Evolutionary conservation across 306 rosid genomes (phyloP).

Genomic region (Quercus engelmannii): DNA sequence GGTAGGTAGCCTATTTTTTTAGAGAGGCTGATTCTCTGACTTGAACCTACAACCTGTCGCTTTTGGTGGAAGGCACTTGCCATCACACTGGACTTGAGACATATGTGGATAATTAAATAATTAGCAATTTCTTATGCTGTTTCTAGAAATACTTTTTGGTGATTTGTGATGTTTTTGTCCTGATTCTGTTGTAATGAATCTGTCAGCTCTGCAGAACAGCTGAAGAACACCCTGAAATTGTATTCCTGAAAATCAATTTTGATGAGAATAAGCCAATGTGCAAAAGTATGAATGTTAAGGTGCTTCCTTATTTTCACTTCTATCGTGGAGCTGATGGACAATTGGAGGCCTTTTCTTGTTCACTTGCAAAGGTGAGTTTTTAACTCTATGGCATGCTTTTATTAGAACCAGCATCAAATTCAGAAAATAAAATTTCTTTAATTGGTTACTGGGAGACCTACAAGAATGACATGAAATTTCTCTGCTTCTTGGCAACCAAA

Average conservation of each 20-base stretch:
- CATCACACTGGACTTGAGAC: not conserved
- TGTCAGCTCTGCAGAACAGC: constrained; percentile 94
- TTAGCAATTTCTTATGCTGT: constrained; percentile 1
- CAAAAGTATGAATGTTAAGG: constrained; percentile 90
- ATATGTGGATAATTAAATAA: not conserved
- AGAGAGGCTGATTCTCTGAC: no score
- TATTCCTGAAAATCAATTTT: constrained; percentile 88
- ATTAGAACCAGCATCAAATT: constrained; percentile 3
- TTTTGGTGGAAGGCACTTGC: no score
- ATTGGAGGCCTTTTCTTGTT: constrained; percentile 91
- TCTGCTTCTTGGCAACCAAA: not conserved
- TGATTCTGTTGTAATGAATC: constrained; percentile 24
- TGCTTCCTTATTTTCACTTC: constrained; percentile 95
- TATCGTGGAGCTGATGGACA: constrained; percentile 96
- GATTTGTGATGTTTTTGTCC: not conserved
- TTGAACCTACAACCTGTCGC: no score
- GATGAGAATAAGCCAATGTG: constrained; percentile 99
- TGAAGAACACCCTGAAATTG: constrained; percentile 82
- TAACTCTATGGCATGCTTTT: constrained; percentile 7
- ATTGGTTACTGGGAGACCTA: not conserved
- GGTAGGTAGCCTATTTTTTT: no score
- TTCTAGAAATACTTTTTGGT: constrained; percentile 1
- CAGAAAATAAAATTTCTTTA: not conserved
- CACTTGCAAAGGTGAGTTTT: constrained; percentile 86
- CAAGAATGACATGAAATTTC: not conserved